Evolutionary conservation across 768 basidiomycete species (phyloP), one percentile per base, ranked within the genome.

Genomic region (Collybia nuda): DNA sequence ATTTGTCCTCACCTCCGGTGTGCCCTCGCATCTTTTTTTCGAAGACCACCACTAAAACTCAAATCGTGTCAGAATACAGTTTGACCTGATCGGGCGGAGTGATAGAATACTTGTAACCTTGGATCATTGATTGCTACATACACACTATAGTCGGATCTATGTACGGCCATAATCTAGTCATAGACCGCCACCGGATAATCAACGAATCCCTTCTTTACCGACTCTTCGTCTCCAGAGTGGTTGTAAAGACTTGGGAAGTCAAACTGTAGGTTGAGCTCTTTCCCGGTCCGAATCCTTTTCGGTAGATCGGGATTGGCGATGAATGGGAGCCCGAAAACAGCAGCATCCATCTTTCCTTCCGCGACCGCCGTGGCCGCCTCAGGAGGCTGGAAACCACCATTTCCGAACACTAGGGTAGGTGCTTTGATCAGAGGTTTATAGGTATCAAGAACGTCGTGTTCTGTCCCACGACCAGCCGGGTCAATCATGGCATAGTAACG

Each of bases 291-390:
- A 22, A 63, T 49, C 18, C 62, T 54, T 37, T 59, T 59, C 29
- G 57, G 59, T 18, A 67, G 23, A 48, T 66, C 66, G 2, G 66
- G 64, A 49, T 67, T 60, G 15, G 54, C 44, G 18, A 64, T 58
- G 60, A 61, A 66, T 22, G 52, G 29, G 14, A 44, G 43, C 23
- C 67, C 64, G 37, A 66, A 40, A 5, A 40, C 39, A 17, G 39
- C 6, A 17, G 17, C 39, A 14, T 40, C 39, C 6, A 40, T 40
- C 21, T 40, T 40, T 17, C 39, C 39, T 15, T 17, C 39, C 21
- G 17, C 39, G 14, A 40, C 39, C 14, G 21, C 17, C 39, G n/a
- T 22, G 5, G 39, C 39, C 21, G 39, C 39, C 15, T 40, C 39
- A 17, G n/a, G 6, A 5, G 39, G 39, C 7, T 17, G 21, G 17